Percentiles rank a stretch among this genome's conserved stretches.
Conservation (phyloP, 1,284 basidiomycete species). For the Boletellus deceptivus region DNA sequence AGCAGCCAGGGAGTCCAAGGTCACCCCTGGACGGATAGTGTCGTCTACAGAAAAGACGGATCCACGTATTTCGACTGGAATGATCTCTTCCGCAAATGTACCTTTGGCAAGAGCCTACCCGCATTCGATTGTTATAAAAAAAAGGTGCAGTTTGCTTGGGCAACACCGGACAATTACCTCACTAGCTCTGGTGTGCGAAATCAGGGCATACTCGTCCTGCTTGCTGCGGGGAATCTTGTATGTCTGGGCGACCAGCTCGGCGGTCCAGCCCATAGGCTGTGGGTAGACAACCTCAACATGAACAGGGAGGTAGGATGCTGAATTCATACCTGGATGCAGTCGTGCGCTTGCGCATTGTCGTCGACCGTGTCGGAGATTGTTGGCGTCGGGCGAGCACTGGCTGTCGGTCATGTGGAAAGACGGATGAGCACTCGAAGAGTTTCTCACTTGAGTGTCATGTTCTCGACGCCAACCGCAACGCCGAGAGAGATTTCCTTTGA, state of each 20-base stretch:
- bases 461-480: conserved; percentile 79
- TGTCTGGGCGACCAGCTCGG: conserved; percentile 78
- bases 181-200: conserved; percentile 77
- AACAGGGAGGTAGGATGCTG: background rate
- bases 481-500: conserved; percentile 70
- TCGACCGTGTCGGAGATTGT: conserved; percentile 61
- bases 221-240: conserved; percentile 73
- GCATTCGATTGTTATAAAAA: background rate
- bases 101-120: conserved; percentile 59
- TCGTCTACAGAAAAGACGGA: conserved; percentile 67
- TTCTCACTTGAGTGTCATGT: conserved; percentile 77
- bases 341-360: conserved; percentile 56
- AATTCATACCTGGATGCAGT: conserved; percentile 67
- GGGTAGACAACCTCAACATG: conserved; percentile 7
- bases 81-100: conserved; percentile 76
- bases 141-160: background rate
- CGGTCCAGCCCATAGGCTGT: conserved; percentile 92
- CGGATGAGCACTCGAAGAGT: background rate
- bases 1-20: conserved; percentile 59
- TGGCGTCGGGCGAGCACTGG: conserved; percentile 75
- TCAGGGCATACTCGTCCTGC: conserved; percentile 80
- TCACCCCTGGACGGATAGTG: conserved; percentile 79
- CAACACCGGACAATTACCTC: conserved; percentile 41
- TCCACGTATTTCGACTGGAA: conserved; percentile 69
- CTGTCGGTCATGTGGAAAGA: conserved; percentile 1